These are phyloP conservation scores for Chlorella sp. DNA, from an alignment of 139 green algal genomes.

Conservation along the genomic window DNA sequence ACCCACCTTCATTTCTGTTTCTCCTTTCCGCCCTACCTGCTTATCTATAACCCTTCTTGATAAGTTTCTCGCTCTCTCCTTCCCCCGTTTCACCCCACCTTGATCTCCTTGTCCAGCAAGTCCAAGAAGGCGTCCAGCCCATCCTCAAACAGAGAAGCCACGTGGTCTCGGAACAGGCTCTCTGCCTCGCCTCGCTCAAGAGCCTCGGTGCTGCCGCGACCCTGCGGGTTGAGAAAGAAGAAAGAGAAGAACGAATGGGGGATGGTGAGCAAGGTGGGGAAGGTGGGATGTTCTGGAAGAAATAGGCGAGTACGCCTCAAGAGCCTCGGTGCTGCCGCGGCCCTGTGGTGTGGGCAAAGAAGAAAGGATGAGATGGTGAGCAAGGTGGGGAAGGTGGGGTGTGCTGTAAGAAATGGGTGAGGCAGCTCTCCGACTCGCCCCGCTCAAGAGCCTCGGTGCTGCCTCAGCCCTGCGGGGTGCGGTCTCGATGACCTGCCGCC, in stretches of 20 bases:
- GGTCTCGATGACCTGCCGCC: no score
- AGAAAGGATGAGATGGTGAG: not conserved
- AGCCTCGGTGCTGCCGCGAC: slow-evolving; percentile 34
- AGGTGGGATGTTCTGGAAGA: not conserved
- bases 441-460: slow-evolving; percentile 35
- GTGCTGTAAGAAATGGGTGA: no score
- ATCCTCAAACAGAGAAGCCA: slow-evolving; percentile 37
- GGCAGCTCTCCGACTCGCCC: no score
- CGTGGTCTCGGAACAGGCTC: slow-evolving; percentile 55
- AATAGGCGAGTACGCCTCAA: no score
- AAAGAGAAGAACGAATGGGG: no score
- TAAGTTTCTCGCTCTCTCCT: no score
- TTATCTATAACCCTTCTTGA: no score
- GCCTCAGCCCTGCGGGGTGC: no score
- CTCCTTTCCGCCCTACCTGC: no score
- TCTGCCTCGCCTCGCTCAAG: slow-evolving; percentile 40
- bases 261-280: not conserved
- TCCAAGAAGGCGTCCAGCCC: slow-evolving; percentile 31
- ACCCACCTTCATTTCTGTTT: no score
- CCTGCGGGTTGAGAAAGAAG: slow-evolving; percentile 25
- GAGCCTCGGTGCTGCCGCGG: slow-evolving; percentile 33
- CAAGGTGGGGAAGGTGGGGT: not conserved
- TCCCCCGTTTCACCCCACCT: not conserved
- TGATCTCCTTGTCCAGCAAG: slow-evolving; percentile 46
- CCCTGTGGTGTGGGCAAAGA: slow-evolving; percentile 29